These are phyloP conservation scores for Danielozyma ontarioensis DNA, from an alignment of 805 yeast species.

Conservation along the genomic window DNA sequence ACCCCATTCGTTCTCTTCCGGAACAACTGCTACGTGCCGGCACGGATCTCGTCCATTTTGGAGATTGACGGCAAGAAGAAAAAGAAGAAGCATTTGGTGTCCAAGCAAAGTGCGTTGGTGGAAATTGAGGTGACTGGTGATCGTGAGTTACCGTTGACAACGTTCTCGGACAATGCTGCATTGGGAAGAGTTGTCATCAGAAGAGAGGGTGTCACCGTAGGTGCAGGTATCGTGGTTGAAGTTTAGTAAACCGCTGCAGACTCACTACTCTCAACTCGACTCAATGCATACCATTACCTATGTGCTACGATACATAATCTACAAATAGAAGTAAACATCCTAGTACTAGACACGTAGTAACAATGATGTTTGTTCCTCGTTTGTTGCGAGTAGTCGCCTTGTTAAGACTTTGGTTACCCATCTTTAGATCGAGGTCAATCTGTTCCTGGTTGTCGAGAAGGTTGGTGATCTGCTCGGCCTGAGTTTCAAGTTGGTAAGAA, in stretches of 20 bases:
- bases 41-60: constrained; percentile 50
- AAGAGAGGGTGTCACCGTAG: constrained; percentile 64
- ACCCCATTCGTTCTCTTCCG: constrained; percentile 73
- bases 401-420: constrained; percentile 67
- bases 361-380: constrained; percentile 49
- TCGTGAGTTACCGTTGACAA: constrained; percentile 48
- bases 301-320: constrained; percentile 38
- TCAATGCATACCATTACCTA: too few species aligned
- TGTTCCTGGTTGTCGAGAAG: constrained; percentile 64
- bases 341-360: constrained; percentile 48
- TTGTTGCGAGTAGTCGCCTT: constrained; percentile 67
- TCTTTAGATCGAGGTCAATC: constrained; percentile 56
- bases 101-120: constrained; percentile 56
- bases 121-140: constrained; percentile 46
- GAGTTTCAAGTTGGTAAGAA: constrained; percentile 65
- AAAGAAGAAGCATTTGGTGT: constrained; percentile 50
- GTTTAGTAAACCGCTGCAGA: too few species aligned
- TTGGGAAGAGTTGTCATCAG: constrained; percentile 69
- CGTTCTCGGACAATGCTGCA: constrained; percentile 41
- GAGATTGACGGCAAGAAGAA: constrained; percentile 31
- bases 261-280: too few species aligned
- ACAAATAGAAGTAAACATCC: constrained; percentile 53
- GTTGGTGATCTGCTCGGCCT: constrained; percentile 61
- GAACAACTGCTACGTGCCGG: constrained; percentile 69
- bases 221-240: constrained; percentile 51